Evolutionary conservation across 192 early-diverging fungal species (phyloP).

Genomic region (Coemansia sp.): DNA sequence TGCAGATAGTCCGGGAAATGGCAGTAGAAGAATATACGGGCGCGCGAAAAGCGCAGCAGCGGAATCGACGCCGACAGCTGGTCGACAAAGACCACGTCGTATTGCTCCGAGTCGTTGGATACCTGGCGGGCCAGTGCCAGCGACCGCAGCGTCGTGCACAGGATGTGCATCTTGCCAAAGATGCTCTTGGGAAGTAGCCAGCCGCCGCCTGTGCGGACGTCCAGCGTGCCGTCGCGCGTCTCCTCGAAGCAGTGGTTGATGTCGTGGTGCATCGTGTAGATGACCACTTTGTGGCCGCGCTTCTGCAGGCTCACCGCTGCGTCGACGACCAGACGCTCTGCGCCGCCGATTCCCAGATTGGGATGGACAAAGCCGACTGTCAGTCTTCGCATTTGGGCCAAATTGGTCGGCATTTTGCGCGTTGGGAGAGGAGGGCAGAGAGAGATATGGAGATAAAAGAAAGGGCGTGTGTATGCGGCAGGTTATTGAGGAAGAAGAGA

Average conservation of each 20-base stretch:
- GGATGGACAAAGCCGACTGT: conserved; percentile 87
- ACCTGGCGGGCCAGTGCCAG: conserved; percentile 62
- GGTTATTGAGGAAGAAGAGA: too few relatives aligned
- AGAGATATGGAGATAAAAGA: too few relatives aligned
- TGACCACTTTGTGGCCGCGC: conserved; percentile 71
- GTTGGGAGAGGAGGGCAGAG: too few relatives aligned
- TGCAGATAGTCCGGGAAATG: conserved; percentile 92
- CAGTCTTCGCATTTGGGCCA: conserved; percentile 17
- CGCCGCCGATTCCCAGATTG: conserved; percentile 93
- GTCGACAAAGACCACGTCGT: conserved; percentile 83
- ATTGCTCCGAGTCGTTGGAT: conserved; percentile 47
- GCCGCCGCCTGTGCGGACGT: conserved; percentile 69
- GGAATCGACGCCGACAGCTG: conserved; percentile 84
- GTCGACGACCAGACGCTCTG: conserved; percentile 93
- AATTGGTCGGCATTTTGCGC: neutral
- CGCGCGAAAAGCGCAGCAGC: conserved; percentile 63
- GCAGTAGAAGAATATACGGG: conserved; percentile 90
- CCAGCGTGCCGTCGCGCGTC: conserved; percentile 80
- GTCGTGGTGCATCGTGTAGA: conserved; percentile 94
- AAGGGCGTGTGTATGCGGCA: too few relatives aligned
- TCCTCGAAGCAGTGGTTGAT: conserved; percentile 85
- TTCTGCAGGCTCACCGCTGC: conserved; percentile 77
- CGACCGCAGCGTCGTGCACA: conserved; percentile 79
- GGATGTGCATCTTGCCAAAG: conserved; percentile 68
- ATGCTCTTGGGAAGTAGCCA: conserved; percentile 69